A percentile compares a stretch with the other conserved stretches of the same genome.
These are phyloP conservation scores for Mucor lusitanicus DNA, from an alignment of 371 early-diverging fungal species.

Conservation along the genomic window DNA sequence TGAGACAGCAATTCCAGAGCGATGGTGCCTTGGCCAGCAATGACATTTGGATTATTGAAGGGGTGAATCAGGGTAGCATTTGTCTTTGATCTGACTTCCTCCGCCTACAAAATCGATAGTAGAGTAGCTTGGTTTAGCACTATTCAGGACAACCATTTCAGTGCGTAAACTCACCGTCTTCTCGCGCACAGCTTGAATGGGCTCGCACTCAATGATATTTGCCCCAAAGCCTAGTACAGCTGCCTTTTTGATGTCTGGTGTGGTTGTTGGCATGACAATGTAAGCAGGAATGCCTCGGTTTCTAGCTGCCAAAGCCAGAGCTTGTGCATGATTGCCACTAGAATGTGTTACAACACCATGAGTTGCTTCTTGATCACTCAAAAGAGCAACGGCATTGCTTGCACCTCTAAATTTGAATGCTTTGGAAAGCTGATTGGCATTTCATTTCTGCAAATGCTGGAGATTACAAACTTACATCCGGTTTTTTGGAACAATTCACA, in stretches of 20 bases:
- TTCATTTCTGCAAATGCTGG: neutral
- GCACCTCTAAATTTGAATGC: conserved; percentile 68
- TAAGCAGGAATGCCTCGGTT: conserved; percentile 47
- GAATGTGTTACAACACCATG: conserved; percentile 51
- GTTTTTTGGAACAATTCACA: conserved; percentile 60
- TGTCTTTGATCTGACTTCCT: conserved; percentile 27
- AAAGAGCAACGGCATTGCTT: conserved; percentile 43
- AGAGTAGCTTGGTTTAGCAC: neutral
- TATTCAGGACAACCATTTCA: too few species aligned
- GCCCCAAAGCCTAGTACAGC: conserved; percentile 62
- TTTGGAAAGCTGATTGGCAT: conserved; percentile 15
- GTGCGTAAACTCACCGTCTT: conserved; percentile 19
- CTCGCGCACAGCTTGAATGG: conserved; percentile 35
- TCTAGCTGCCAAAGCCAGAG: conserved; percentile 47
- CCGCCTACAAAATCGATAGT: too few species aligned
- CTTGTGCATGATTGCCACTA: conserved; percentile 57
- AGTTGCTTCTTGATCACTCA: conserved; percentile 31
- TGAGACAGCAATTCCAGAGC: conserved; percentile 50
- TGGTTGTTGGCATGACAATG: conserved; percentile 57
- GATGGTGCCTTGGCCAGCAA: conserved; percentile 67
- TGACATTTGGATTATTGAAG: conserved; percentile 49
- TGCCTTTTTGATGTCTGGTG: conserved; percentile 51
- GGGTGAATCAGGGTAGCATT: conserved; percentile 50
- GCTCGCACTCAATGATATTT: conserved; percentile 45
- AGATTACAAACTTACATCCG: conserved; percentile 40